Base-by-base conservation (phyloP, 192 early-diverging fungal species). In the Coemansia sp. region DNA sequence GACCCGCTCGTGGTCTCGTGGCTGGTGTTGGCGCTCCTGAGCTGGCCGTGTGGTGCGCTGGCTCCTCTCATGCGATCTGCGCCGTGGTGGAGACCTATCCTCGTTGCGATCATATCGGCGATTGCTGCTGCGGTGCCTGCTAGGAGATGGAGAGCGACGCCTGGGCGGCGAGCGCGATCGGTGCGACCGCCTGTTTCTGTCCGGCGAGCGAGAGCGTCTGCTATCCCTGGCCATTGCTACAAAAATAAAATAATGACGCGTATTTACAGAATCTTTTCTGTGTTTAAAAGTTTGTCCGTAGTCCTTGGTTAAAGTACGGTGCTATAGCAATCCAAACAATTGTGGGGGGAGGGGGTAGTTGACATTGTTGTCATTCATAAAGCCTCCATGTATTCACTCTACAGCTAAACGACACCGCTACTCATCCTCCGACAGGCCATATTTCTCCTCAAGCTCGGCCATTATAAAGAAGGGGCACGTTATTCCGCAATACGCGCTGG, bases 101-200 rank as follows among this genome's bases (percentile, higher is more conserved):
- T 59, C 65, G 6, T 37, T 62, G 17, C 59, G 62, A 1, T 53
- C 11, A 35, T 57, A 9, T 27, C 42, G 41, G 35, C 59, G 42
- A 10, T 65, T 49, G 17, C 60, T 70, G 41, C 35, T 29, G 17
- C 58, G 40, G 29, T 65, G 66, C 40, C 76, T 40, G 43, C 61
- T 64, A 7, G 76, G 76, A n/a, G 76, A 79, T 15, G 62, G 64
- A 11, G 71, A 64, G 19, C 73, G 65, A n/a, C 62, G 54, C 6
- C 65, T 54, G 27, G 60, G 56, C 4, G 65, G 73, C 6, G 66
- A 68, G 2, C 38, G 65, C 17, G 73, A 74, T 45, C 66, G 39
- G 19, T 42, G 62, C 11, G 56, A 35, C 22, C 62, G 25, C 37
- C 56, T 24, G 42, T 56, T 24, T 24, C 61, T 32, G 41, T 64